These are phyloP conservation scores for Boechera retrofracta DNA, from an alignment of 345 rosid species.

Conservation along the genomic window DNA sequence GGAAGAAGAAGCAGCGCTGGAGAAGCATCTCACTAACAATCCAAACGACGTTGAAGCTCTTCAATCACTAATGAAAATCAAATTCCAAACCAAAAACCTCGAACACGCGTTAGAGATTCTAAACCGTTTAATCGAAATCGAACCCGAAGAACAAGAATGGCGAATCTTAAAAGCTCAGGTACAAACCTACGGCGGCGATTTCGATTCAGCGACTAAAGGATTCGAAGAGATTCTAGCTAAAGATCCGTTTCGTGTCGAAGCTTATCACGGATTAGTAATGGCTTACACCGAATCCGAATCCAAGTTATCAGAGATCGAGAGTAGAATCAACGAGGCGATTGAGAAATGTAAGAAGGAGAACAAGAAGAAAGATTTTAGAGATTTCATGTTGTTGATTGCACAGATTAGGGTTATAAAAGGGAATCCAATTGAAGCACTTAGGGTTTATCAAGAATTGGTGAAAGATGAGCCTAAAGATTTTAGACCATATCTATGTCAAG, in stretches of 20 bases:
- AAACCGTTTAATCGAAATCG: constrained; percentile 69
- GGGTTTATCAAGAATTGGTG: constrained; percentile 72
- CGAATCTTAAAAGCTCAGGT: constrained; percentile 68
- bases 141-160: constrained; percentile 81
- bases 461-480: constrained; percentile 91
- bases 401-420: constrained; percentile 77
- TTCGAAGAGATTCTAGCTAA: constrained; percentile 71
- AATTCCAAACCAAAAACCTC: constrained; percentile 62
- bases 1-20: constrained; percentile 55
- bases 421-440: constrained; percentile 68
- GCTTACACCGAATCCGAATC: constrained; percentile 60
- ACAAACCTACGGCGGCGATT: constrained; percentile 64
- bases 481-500: constrained; percentile 88
- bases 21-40: constrained; percentile 50
- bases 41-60: constrained; percentile 63
- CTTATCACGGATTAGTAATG: constrained; percentile 83
- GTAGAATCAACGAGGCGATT: constrained; percentile 69
- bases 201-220: constrained; percentile 56
- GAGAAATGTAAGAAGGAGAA: constrained; percentile 74
- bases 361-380: constrained; percentile 59
- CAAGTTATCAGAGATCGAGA: constrained; percentile 52
- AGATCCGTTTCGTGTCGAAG: constrained; percentile 80
- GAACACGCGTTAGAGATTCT: constrained; percentile 59
- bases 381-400: constrained; percentile 77
- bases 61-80: constrained; percentile 69